Evolutionary conservation across 2,329 filamentous ascomycete species (phyloP).

Genomic region (Ophiostoma tasmaniense): DNA sequence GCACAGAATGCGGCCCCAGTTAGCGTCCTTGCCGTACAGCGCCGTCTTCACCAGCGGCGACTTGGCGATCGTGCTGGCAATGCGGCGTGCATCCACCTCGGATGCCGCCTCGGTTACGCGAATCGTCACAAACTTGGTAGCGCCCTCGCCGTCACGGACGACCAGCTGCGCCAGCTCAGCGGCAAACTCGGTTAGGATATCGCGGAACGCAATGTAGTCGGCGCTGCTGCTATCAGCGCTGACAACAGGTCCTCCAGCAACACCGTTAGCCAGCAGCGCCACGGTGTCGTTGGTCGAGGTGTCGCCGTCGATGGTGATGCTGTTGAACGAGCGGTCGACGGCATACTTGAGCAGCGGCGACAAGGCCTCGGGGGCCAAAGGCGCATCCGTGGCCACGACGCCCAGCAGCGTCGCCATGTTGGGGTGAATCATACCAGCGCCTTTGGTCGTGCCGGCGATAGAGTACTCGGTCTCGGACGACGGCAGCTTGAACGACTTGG

Average conservation of each 20-base stretch:
- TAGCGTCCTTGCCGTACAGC: conserved; percentile 92
- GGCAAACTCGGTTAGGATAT: conserved; percentile 67
- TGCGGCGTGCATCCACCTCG: conserved; percentile 62
- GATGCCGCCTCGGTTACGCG: conserved; percentile 65
- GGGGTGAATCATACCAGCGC: conserved; percentile 97
- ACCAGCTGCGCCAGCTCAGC: conserved; percentile 83
- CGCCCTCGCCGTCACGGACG: conserved; percentile 91
- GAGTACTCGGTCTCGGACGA: conserved; percentile 67
- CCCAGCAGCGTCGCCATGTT: conserved; percentile 97
- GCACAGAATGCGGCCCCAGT: conserved; percentile 96
- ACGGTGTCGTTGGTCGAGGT: conserved; percentile 97
- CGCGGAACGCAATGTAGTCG: conserved; percentile 64
- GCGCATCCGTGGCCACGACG: conserved; percentile 84
- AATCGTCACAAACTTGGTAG: conserved; percentile 96
- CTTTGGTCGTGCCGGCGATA: conserved; percentile 93
- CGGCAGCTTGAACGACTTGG: conserved; percentile 73
- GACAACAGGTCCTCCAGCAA: conserved; percentile 64
- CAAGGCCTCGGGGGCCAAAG: conserved; percentile 60
- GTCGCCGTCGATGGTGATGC: conserved; percentile 93
- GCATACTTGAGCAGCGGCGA: conserved; percentile 63
- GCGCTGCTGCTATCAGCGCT: conserved; percentile 39
- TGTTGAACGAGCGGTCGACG: conserved; percentile 83
- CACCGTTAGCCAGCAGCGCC: conserved; percentile 89
- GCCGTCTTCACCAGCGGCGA: conserved; percentile 96
- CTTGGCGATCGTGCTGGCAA: conserved; percentile 80